Conservation (phyloP, 2,329 filamentous ascomycete genomes). For the Stachybotrys chartarum region DNA sequence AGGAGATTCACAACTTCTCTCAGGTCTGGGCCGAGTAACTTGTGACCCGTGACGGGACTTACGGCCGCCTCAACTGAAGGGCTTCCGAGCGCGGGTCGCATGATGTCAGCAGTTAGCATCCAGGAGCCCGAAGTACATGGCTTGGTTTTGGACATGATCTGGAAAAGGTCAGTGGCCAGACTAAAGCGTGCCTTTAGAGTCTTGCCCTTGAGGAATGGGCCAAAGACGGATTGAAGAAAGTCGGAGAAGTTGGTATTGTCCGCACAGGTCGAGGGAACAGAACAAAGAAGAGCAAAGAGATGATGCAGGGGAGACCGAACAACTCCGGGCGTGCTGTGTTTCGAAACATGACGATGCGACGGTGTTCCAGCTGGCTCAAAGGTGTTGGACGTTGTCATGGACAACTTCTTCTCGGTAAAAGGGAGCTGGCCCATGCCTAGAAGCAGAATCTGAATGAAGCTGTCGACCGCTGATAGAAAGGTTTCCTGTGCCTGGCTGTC, state of each 20-base stretch:
- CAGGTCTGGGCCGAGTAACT: conserved; percentile 59
- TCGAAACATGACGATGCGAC: conserved; percentile 51
- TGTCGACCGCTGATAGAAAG: conserved; percentile 48
- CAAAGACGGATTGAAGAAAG: conserved; percentile 45
- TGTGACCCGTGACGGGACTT: conserved; percentile 16
- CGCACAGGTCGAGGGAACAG: conserved; percentile 35
- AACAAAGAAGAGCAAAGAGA: conserved; percentile 54
- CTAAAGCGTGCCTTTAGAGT: conserved; percentile 34
- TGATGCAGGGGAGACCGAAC: conserved; percentile 58
- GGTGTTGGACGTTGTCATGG: conserved; percentile 42
- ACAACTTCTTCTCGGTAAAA: conserved; percentile 55
- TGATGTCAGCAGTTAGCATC: conserved; percentile 40
- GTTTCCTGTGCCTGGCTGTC: conserved; percentile 37
- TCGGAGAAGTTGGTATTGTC: conserved; percentile 39
- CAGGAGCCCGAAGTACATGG: conserved; percentile 42
- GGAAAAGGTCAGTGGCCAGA: conserved; percentile 43
- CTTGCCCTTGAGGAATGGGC: conserved; percentile 51
- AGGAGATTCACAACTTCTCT: conserved; percentile 63
- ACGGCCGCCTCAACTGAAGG: conserved; percentile 11
- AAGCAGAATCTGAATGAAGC: conserved; percentile 41
- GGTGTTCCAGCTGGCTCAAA: conserved; percentile 60
- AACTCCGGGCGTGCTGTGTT: conserved; percentile 40
- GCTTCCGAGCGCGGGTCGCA: conserved; percentile 34
- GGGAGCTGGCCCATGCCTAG: conserved; percentile 49
- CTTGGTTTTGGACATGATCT: conserved; percentile 36